Conservation (phyloP, 225 moss, liverwort and hornwort species). For the Rhytidiadelphus loreus region DNA sequence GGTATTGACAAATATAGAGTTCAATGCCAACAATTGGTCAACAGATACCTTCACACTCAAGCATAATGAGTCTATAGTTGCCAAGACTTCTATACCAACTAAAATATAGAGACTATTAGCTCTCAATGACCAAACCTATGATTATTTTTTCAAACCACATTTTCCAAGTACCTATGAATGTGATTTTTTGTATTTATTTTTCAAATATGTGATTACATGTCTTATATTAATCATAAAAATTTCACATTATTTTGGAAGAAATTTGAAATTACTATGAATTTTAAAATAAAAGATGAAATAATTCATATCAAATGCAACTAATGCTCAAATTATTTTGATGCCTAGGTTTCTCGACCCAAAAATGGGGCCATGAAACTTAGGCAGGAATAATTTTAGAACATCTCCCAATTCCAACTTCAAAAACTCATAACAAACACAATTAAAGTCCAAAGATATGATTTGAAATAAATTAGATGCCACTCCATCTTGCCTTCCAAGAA, state of each 20-base stretch:
- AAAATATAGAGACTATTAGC: background rate
- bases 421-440: background rate
- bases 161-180: background rate
- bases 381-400: background rate
- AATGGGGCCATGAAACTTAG: background rate
- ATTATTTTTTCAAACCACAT: background rate
- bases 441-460: background rate
- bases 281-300: background rate
- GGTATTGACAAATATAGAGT: background rate
- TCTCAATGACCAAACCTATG: rapidly evolving
- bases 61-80: background rate
- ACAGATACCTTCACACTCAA: rapidly evolving
- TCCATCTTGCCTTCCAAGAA: background rate
- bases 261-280: background rate
- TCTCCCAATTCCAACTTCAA: too few species aligned
- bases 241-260: background rate
- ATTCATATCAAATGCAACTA: background rate
- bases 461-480: background rate
- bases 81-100: background rate
- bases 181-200: background rate
- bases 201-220: background rate
- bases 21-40: rapidly evolving
- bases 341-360: rapidly evolving
- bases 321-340: background rate
- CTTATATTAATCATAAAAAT: background rate